phyloP scores from a whole-genome alignment of 768 basidiomycete genomes.

The Tricholoma furcatifolium region DNA sequence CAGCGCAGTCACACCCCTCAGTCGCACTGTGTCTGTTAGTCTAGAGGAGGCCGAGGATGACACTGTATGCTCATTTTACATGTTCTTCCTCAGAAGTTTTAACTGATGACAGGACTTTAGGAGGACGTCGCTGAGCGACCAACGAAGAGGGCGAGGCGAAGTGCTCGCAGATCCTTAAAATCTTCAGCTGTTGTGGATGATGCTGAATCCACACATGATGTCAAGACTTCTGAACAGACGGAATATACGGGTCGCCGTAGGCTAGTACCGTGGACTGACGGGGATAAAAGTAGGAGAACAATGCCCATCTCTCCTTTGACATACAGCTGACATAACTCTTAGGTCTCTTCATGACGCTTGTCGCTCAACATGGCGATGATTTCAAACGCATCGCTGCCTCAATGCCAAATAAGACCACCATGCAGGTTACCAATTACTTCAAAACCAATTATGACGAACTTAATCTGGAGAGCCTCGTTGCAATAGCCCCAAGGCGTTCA shows the following conservation, averaged over 20 bases:
- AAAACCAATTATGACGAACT: slow-evolving; percentile 40
- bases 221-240: slow-evolving; percentile 22
- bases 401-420: slow-evolving; percentile 63
- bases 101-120: slow-evolving; percentile 9
- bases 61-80: slow-evolving; percentile 12
- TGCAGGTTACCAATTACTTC: slow-evolving; percentile 56
- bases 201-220: slow-evolving; percentile 30
- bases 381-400: slow-evolving; percentile 68
- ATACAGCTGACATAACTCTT: slow-evolving; percentile 12
- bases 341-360: slow-evolving; percentile 54
- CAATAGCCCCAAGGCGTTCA: slow-evolving; percentile 41
- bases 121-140: slow-evolving; percentile 34
- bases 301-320: not conserved
- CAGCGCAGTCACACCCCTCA: slow-evolving; percentile 16
- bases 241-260: slow-evolving; percentile 27
- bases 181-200: slow-evolving; percentile 40
- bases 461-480: slow-evolving; percentile 39
- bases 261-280: slow-evolving; percentile 55
- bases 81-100: not conserved
- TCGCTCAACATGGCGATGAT: slow-evolving; percentile 63
- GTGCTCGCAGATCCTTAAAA: slow-evolving; percentile 39
- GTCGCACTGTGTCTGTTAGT: slow-evolving; percentile 18
- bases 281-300: slow-evolving; percentile 56
- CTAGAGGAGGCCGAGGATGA: slow-evolving; percentile 24
- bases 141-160: slow-evolving; percentile 37